Percentiles rank a stretch among this genome's conserved stretches.
phyloP scores from a whole-genome alignment of 1,139 yeast genomes.

The Tardiomyces depauwii region DNA sequence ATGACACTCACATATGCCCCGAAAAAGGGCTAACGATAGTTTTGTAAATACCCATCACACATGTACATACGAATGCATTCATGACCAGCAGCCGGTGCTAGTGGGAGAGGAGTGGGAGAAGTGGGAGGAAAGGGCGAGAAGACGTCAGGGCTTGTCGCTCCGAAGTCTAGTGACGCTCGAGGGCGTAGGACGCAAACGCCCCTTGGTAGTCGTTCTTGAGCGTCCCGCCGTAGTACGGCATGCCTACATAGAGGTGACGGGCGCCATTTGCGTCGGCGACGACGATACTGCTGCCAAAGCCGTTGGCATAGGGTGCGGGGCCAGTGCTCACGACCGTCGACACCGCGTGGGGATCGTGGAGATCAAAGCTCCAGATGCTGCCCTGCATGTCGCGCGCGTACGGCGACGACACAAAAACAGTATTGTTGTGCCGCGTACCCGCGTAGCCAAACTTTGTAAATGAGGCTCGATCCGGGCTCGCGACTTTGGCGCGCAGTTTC shows the following conservation, averaged over 20 bases:
- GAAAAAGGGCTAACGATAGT: conserved; percentile 1
- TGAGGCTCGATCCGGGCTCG: conserved; percentile 1
- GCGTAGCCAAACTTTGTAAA: conserved; percentile 25
- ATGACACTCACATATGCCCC: conserved; percentile 15
- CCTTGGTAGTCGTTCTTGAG: conserved; percentile 15
- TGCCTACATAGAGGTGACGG: conserved; percentile 31
- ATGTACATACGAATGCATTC: too few species aligned
- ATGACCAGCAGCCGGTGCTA: too few species aligned
- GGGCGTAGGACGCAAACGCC: conserved; percentile 11
- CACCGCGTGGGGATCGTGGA: conserved; percentile 10
- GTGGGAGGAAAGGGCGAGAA: too few species aligned
- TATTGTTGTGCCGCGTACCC: conserved; percentile 17
- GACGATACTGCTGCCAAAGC: conserved; percentile 30
- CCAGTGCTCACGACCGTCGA: conserved; percentile 12
- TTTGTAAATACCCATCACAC: neutral
- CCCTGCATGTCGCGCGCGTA: conserved; percentile 31
- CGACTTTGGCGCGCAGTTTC: conserved; percentile 1
- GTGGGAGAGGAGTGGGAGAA: too few species aligned
- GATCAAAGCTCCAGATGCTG: conserved; percentile 31
- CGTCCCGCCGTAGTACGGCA: conserved; percentile 29
- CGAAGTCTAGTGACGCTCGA: too few species aligned
- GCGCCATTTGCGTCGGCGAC: conserved; percentile 6
- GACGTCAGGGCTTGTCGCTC: too few species aligned
- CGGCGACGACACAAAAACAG: conserved; percentile 30
- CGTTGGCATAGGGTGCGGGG: conserved; percentile 25